Evolutionary conservation across 208 protist species (phyloP).

Genomic region (Crithidia bombi): DNA sequence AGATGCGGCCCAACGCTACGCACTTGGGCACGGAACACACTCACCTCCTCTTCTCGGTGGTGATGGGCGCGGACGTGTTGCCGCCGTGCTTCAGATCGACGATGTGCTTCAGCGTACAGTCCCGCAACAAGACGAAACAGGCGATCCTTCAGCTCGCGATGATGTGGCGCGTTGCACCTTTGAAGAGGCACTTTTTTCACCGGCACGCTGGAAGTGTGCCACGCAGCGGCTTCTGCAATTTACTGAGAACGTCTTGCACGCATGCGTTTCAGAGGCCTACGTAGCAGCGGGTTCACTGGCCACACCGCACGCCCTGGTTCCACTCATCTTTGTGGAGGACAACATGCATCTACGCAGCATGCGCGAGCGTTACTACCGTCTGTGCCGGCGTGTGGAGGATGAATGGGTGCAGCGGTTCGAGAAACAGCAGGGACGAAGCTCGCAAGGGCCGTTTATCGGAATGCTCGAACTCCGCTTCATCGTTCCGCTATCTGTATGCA

Average conservation of each 20-base stretch:
- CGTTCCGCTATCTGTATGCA: conserved; percentile 47
- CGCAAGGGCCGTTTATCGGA: conserved; percentile 11
- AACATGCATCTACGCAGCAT: conserved; percentile 83
- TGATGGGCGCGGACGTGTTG: not conserved
- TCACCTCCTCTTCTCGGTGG: conserved; percentile 15
- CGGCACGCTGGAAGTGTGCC: conserved; percentile 5
- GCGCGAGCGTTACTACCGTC: conserved; percentile 69
- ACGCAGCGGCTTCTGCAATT: conserved; percentile 10
- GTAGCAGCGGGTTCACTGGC: not conserved
- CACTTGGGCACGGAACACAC: not conserved
- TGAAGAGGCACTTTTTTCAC: not conserved
- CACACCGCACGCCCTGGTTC: conserved; percentile 7
- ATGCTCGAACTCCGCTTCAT: conserved; percentile 61
- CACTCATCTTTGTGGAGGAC: conserved; percentile 78
- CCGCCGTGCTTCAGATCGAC: conserved; percentile 21
- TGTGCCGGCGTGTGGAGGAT: conserved; percentile 40
- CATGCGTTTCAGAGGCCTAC: conserved; percentile 3
- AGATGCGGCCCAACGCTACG: conserved; percentile 18
- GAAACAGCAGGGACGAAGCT: not conserved
- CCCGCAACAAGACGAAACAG: not conserved
- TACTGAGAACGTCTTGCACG: conserved; percentile 11
- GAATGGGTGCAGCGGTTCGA: not conserved
- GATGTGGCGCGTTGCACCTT: not conserved
- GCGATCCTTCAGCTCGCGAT: not conserved
- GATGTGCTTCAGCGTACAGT: conserved; percentile 4